phyloP scores from a whole-genome alignment of 371 early-diverging fungal genomes.

The Actinomortierella ambigua region DNA sequence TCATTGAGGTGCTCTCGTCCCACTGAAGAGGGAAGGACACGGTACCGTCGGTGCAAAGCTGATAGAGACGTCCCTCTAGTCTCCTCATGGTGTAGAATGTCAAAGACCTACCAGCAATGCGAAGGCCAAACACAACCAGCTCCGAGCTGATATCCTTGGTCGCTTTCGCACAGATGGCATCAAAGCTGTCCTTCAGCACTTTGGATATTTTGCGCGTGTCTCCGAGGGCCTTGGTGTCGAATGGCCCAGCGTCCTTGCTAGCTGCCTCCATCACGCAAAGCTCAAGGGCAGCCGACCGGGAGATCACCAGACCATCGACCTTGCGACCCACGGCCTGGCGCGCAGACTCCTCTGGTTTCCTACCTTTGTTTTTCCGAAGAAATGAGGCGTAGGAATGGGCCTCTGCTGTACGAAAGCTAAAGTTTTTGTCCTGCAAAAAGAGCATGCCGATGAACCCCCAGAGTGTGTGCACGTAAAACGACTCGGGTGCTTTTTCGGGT shows the following conservation, averaged over 20 bases:
- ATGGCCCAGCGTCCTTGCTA: conserved; percentile 1
- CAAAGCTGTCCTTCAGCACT: conserved; percentile 9
- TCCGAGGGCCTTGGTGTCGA: conserved; percentile 4
- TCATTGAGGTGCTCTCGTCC: not conserved
- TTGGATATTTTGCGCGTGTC: conserved; percentile 10
- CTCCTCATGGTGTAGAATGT: conserved; percentile 9
- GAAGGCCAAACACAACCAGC: conserved; percentile 6
- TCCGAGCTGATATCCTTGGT: not conserved
- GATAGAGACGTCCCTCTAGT: conserved; percentile 9
- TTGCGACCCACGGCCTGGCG: conserved; percentile 10
- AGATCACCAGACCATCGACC: conserved; percentile 8
- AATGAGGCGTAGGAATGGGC: conserved; percentile 9
- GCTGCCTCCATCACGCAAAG: conserved; percentile 10
- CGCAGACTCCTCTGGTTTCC: not conserved
- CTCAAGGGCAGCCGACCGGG: not conserved
- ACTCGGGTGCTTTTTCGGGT: conserved; percentile 5
- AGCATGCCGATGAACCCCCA: conserved; percentile 4
- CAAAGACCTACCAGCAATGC: conserved; percentile 4
- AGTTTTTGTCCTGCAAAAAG: not conserved
- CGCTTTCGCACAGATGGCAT: conserved; percentile 7
- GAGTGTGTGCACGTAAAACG: conserved; percentile 5
- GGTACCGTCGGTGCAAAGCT: conserved; percentile 5
- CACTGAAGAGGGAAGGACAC: conserved; percentile 4
- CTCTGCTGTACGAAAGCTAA: conserved; percentile 4
- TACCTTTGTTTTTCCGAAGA: conserved; percentile 7